A percentile compares a stretch with the other conserved stretches of the same genome.
Evolutionary conservation across 2,329 filamentous ascomycete species (phyloP).

Genomic region (Neofusicoccum parvum): DNA sequence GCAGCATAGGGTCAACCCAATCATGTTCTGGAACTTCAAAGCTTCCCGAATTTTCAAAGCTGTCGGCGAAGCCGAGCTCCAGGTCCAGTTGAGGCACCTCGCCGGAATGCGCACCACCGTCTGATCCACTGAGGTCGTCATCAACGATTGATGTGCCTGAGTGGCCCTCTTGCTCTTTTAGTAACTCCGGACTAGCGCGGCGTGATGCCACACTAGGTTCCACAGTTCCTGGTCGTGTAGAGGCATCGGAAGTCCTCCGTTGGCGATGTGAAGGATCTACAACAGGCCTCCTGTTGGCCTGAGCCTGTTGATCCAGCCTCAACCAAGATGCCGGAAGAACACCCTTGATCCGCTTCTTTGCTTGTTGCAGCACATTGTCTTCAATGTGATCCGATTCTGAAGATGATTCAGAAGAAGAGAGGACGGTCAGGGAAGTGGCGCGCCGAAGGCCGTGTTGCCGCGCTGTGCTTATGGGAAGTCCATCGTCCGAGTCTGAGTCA

Average conservation of each 20-base stretch:
- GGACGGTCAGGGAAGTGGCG: neutral
- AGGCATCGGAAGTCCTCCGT: neutral
- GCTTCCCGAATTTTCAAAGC: conserved; percentile 10
- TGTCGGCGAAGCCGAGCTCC: conserved; percentile 10
- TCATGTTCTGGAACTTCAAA: conserved; percentile 49
- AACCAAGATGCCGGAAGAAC: conserved; percentile 55
- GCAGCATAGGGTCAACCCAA: conserved; percentile 45
- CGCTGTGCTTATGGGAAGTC: conserved; percentile 12
- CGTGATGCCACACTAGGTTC: neutral
- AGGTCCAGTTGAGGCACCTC: neutral
- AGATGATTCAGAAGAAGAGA: conserved; percentile 23
- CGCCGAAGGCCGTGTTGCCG: neutral
- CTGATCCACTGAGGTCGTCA: conserved; percentile 36
- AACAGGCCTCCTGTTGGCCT: conserved; percentile 21
- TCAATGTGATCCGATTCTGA: conserved; percentile 34
- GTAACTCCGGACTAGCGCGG: neutral
- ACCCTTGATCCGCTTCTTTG: conserved; percentile 48
- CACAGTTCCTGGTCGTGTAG: neutral
- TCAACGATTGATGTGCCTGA: conserved; percentile 34
- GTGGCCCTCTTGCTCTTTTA: neutral
- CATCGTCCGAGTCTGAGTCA: conserved; percentile 11
- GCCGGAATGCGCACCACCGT: neutral
- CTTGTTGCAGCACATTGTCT: conserved; percentile 34
- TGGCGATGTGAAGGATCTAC: neutral
- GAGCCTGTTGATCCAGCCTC: conserved; percentile 47